Evolutionary conservation across 129 eudicot species (phyloP), one percentile per base, ranked within the genome.

Genomic region (Flaveria sonorensis): DNA sequence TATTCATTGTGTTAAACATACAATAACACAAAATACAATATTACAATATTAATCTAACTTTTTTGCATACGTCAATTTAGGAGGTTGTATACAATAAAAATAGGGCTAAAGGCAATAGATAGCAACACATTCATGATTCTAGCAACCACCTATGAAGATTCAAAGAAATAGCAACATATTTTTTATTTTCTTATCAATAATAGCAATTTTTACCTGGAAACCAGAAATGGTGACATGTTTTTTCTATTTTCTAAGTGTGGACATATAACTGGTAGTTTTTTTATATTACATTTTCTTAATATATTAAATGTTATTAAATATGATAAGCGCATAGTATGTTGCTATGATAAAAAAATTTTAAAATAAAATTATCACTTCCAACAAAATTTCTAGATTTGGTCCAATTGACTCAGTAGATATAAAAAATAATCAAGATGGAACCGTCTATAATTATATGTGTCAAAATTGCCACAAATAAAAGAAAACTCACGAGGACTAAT

Each of bases 401-500:
- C 10, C 72, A 39, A 16, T 18, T 67, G 30, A 67, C 13, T 11
- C 2, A 10, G 1, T 45, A 11, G 13, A 10, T 2, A 45, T 45
- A 45, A 8, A 43, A 45, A 1, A 10, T 10, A 45, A 45, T 14
- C 50, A 45, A 45, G 50, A 45, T 45, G 12, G 13, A 45, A 45
- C 50, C 50, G 0, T 45, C 50, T 9, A 45, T 45, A 45, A 9
- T 3, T 10, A 13, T 7, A 42, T 43, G 51, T 21, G 53, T 43
- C 51, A 7, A 42, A 67, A 40, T 13, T 67, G 72, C 30, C 72
- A 24, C 42, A 42, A 16, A 40, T 39, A 40, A 77, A 26, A 43
- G 48, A 78, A 74, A 26, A 88, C 93, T 59, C 75, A 93, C 97
- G 13, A 93, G 86, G 83, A 93, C 98, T 71, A 93, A 82, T 87